A percentile compares a stretch with the other conserved stretches of the same genome.
Evolutionary conservation across 495 filamentous ascomycete genomes (phyloP).

Genomic region (Xylaria palmicola): DNA sequence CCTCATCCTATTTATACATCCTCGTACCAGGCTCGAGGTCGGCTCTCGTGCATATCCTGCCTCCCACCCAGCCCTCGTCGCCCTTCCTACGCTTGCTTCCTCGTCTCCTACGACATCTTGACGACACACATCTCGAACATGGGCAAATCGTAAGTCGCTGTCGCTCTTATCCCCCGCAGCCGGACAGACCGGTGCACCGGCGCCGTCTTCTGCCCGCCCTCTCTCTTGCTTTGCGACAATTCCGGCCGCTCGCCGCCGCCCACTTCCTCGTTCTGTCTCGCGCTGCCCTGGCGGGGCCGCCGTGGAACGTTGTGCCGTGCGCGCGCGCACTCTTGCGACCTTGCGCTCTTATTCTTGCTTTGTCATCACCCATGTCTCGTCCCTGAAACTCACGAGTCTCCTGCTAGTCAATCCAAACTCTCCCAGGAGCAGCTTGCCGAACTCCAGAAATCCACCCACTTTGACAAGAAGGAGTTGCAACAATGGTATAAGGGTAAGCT

Average conservation of each 20-base stretch:
- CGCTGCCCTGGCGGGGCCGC: not conserved
- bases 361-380: not conserved
- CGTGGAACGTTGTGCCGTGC: not conserved
- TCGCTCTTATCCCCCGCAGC: conserved; percentile 6
- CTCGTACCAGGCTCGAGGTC: no score
- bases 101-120: conserved; percentile 1
- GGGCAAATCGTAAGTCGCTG: conserved; percentile 49
- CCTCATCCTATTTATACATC: conserved; percentile 2
- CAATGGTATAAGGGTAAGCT: conserved; percentile 98
- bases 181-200: not conserved
- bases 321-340: not conserved
- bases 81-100: not conserved
- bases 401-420: conserved; percentile 81
- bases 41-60: no score
- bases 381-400: not conserved
- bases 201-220: conserved; percentile 3
- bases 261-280: not conserved
- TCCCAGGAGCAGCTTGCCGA: conserved; percentile 92
- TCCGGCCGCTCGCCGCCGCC: not conserved
- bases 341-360: no score
- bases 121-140: conserved; percentile 35
- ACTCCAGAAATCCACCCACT: conserved; percentile 93
- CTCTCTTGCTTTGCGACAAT: not conserved
- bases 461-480: conserved; percentile 99
- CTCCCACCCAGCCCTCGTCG: not conserved